These are phyloP conservation scores for Gynostemma pentaphyllum DNA, from an alignment of 306 rosid genomes.

Conservation along the genomic window DNA sequence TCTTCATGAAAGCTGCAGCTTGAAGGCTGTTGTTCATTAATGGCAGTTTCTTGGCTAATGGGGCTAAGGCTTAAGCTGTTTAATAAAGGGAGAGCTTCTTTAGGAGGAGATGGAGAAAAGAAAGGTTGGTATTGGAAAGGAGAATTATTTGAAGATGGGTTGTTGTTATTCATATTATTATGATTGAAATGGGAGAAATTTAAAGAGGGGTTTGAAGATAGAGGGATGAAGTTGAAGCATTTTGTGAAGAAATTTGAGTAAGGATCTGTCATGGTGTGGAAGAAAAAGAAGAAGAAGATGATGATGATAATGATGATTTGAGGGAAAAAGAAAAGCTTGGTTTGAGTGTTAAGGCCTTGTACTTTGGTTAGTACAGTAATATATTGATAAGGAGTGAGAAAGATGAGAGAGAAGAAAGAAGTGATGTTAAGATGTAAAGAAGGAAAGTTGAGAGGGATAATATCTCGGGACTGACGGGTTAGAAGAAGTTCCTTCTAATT, in stretches of 20 bases:
- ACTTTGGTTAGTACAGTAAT: slow-evolving; percentile 6
- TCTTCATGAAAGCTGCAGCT: not conserved
- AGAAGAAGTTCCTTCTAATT: no score
- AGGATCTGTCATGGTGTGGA: slow-evolving; percentile 50
- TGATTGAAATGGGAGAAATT: slow-evolving; percentile 6
- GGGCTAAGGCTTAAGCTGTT: no score
- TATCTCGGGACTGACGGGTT: no score
- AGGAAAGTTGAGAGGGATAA: no score
- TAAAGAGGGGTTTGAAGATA: slow-evolving; percentile 17
- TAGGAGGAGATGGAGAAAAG: slow-evolving; percentile 24
- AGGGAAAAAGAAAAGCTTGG: not conserved
- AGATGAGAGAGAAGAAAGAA: not conserved
- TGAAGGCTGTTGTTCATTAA: slow-evolving; percentile 19
- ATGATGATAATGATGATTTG: no score
- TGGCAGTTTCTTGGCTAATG: slow-evolving; percentile 16
- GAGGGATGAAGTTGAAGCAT: slow-evolving; percentile 40
- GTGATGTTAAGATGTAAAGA: not conserved
- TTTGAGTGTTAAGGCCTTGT: slow-evolving; percentile 14
- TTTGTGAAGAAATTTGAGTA: slow-evolving; percentile 28
- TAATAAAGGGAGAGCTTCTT: slow-evolving; percentile 55
- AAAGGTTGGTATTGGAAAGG: slow-evolving; percentile 10
- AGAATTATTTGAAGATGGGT: no score
- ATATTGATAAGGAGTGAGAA: slow-evolving; percentile 11
- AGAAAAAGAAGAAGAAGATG: no score
- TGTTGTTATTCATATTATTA: no score